Evolutionary conservation across 805 yeast genomes (phyloP), one percentile per base, ranked within the genome.

Genomic region (Debaryomyces castellii): DNA sequence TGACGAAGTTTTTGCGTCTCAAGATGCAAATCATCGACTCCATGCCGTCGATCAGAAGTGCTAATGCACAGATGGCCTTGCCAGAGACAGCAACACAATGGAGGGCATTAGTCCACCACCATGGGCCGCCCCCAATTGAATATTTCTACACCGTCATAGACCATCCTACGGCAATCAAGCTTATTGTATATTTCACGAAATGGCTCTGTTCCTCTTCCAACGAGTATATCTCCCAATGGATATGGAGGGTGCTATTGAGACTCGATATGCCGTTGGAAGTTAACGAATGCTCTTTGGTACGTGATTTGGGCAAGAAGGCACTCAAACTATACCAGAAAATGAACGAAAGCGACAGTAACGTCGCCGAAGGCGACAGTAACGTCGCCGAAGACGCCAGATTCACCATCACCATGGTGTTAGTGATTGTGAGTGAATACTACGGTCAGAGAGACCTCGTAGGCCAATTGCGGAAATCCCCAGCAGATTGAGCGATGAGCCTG

Each of bases 271-370:
- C 58, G 1, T 48, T 72, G 21, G 74, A 71, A 28, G 55, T 57
- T 21, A 58, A 54, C 39, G 76, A 72, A 45, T 27, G 53, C 20
- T 55, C 73, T 3, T 51, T 69, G 11, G 54, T 72, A 18, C 57
- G 76, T 24, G 71, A 63, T 6, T 56, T 72, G 46, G 76, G 66
- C 1, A 57, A 60, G 46, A 72, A 72, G 51, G 76, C 77, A 2
- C 43, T 56, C 12, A 67, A 65, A 39, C 46, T 71, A 12, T 45
- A 52, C 7, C 45, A 28, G 11, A 52, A 56, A 40, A 25, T 36
- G 3, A 23, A 28, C 23, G 37, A 46, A n/a, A n/a, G n/a, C n/a
- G n/a, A n/a, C n/a, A n/a, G n/a, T 16, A 43, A 41, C 16, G 32
- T 45, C 24, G 27, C 47, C 27, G 41, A 38, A 30, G 44, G 52